Evolutionary conservation across 345 rosid species (phyloP).

Genomic region (Aquilaria sinensis): DNA sequence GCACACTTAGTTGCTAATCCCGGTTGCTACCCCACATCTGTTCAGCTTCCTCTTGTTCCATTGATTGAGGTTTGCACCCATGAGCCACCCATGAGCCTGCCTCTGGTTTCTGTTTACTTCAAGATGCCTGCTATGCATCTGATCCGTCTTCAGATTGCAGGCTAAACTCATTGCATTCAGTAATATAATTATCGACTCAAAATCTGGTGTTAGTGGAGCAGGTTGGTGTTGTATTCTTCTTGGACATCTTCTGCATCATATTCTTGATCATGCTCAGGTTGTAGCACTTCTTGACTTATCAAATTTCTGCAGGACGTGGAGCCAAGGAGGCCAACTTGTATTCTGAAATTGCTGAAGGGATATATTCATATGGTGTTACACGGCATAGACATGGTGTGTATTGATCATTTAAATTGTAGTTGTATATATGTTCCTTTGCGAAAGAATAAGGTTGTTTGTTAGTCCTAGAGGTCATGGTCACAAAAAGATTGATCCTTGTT

Average conservation of each 20-base stretch:
- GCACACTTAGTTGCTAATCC: conserved; percentile 94
- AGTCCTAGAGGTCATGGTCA: no score
- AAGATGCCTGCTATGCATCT: conserved; percentile 8
- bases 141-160: conserved; percentile 32
- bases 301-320: conserved; percentile 67
- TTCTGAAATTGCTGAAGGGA: conserved; percentile 88
- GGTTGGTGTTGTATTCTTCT: conserved; percentile 34
- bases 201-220: conserved; percentile 99
- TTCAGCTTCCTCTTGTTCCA: conserved; percentile 96
- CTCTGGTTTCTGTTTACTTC: neutral
- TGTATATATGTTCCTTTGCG: neutral
- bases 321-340: conserved; percentile 84
- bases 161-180: conserved; percentile 59
- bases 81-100: conserved; percentile 1
- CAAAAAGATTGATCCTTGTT: no score
- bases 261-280: conserved; percentile 3
- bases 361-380: conserved; percentile 85
- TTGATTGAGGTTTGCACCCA: conserved; percentile 52
- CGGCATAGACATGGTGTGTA: conserved; percentile 88
- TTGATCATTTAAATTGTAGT: conserved; percentile 1
- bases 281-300: conserved; percentile 4
- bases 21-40: conserved; percentile 95
- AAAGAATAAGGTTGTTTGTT: no score
- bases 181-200: conserved; percentile 77
- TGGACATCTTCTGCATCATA: neutral